phyloP scores from a whole-genome alignment of 2,329 filamentous ascomycete species.

The Arachnopeziza araneosa region DNA sequence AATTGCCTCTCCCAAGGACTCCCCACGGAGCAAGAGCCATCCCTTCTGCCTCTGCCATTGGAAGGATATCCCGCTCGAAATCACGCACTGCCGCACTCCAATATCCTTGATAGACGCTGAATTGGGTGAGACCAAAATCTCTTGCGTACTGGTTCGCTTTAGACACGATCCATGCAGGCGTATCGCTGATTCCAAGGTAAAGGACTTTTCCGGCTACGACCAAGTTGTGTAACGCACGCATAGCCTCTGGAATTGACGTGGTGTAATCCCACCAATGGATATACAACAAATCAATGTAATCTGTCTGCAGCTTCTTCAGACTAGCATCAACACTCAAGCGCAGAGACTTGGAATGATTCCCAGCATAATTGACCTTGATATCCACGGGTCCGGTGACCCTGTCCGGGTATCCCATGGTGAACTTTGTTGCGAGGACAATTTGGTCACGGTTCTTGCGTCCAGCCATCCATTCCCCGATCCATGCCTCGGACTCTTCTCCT shows the following conservation, averaged over 20 bases:
- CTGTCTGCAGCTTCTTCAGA: slow-evolving; percentile 54
- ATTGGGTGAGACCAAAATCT: slow-evolving; percentile 59
- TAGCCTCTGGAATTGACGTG: slow-evolving; percentile 56
- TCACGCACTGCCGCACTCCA: slow-evolving; percentile 58
- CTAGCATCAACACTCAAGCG: slow-evolving; percentile 6
- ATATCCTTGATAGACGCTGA: slow-evolving; percentile 61
- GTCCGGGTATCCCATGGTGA: slow-evolving; percentile 29
- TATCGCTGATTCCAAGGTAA: slow-evolving; percentile 62
- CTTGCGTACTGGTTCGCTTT: slow-evolving; percentile 61
- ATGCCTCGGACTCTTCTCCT: slow-evolving; percentile 48
- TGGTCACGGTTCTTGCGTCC: slow-evolving; percentile 42
- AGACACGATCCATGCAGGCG: slow-evolving; percentile 62
- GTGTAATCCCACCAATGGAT: slow-evolving; percentile 43
- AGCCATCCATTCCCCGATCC: slow-evolving; percentile 53
- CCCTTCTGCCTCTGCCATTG: slow-evolving; percentile 50
- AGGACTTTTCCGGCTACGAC: slow-evolving; percentile 55
- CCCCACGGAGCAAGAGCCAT: slow-evolving; percentile 53
- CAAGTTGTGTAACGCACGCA: slow-evolving; percentile 58
- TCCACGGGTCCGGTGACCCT: neutral
- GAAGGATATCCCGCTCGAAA: slow-evolving; percentile 53
- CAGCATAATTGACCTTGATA: slow-evolving; percentile 14
- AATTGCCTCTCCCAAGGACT: slow-evolving; percentile 37
- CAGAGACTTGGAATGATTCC: slow-evolving; percentile 16
- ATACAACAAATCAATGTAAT: slow-evolving; percentile 58
- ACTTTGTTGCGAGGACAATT: slow-evolving; percentile 51